These are phyloP conservation scores for Cordyceps cicadae DNA, from an alignment of 2,329 filamentous ascomycete species.

Conservation along the genomic window DNA sequence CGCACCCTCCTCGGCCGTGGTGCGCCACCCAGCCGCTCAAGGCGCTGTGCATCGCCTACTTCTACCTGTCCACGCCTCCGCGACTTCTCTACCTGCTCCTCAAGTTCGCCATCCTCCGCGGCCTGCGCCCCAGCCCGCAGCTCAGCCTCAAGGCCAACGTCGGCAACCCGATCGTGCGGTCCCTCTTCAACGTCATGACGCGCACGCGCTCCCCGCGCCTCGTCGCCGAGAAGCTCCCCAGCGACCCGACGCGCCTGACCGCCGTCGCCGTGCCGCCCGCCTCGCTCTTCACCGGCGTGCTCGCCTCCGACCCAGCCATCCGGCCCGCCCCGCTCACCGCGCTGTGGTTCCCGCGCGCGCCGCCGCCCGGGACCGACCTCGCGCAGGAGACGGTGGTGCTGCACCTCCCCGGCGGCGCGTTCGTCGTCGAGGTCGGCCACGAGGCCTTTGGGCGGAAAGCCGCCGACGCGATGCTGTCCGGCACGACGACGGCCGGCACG, in stretches of 20 bases:
- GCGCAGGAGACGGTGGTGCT: conserved; percentile 15
- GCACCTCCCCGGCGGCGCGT: conserved; percentile 25
- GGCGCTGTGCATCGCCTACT: conserved; percentile 7
- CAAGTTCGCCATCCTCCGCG: not conserved
- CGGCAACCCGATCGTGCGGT: not conserved
- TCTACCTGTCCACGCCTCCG: not conserved
- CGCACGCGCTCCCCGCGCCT: conserved; percentile 2
- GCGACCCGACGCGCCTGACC: not conserved
- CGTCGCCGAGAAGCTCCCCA: not conserved
- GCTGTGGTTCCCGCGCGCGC: conserved; percentile 7
- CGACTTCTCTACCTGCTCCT: conserved; percentile 1
- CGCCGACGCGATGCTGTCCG: conserved; percentile 16
- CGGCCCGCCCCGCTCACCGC: not conserved
- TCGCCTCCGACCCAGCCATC: not conserved
- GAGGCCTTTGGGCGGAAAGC: conserved; percentile 19
- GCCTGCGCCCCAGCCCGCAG: not conserved
- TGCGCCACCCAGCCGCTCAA: conserved; percentile 9
- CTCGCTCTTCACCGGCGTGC: not conserved
- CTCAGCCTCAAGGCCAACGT: conserved; percentile 3
- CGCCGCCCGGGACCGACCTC: not conserved
- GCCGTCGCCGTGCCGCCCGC: not conserved
- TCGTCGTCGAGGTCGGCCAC: conserved; percentile 21
- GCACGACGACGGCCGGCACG: too few relatives aligned
- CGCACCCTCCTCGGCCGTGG: not conserved
- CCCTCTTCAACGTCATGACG: not conserved